Base-by-base conservation (phyloP, 2,329 filamentous ascomycete species). In the Camptophora hylomeconis region DNA sequence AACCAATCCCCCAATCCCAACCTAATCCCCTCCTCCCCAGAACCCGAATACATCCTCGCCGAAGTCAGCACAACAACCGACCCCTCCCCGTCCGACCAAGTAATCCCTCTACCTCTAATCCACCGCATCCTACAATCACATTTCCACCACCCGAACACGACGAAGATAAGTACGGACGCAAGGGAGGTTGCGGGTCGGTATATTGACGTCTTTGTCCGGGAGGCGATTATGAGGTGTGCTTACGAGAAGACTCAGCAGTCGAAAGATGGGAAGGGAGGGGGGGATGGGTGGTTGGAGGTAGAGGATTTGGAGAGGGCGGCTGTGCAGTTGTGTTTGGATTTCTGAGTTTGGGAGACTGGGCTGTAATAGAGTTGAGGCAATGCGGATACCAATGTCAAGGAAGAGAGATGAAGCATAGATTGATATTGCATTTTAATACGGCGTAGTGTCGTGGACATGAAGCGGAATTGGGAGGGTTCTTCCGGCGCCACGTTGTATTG, bases 261-360 rank as follows among this genome's bases (percentile, higher is more conserved):
- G 45, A 48, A 31, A 35, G 45, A 28, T 39, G 46, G 32, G 35
- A 38, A 47, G 39, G 36, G 36, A 28, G 35, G 36, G 18, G 47
- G 44, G 24, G 37, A 37, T 20, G 46, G 46, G 12, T 47, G 45
- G 28, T 38, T 62, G 17, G 64, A 86, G 70, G 76, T 92, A 24
- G 83, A 92, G 49, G 86, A 94, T 59, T 50, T 95, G 36, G 86
- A 94, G 58, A 89, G 82, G 55, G 63, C 92, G 44, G 79, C 80
- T 9, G 80, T 81, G 31, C 82, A 92, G 54, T 58, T 94, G 47
- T 56, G 92, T 44, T 63, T 94, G 51, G 87, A 95, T 54, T 80
- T 94, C 39, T 93, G 57, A 42, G 14, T 13, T 7, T 11, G n/a
- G 20, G 13, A n/a, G 20, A 22, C 20, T n/a, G n/a, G n/a, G n/a